Conservation (phyloP, 2,329 filamentous ascomycete genomes). For the Dactylellina leptospora region DNA sequence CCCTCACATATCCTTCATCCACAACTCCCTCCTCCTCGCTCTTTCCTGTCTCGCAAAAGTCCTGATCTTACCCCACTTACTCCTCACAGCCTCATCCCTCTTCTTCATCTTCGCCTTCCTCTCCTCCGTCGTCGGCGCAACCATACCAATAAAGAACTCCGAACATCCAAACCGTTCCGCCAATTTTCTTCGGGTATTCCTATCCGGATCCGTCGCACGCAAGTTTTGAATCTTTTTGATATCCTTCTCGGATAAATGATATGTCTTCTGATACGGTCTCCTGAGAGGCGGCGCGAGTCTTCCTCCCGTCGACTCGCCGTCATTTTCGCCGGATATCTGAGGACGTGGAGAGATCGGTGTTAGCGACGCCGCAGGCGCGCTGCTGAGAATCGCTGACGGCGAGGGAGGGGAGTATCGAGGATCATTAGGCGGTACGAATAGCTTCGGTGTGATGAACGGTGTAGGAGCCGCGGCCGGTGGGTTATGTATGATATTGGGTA, state of each 20-base stretch:
- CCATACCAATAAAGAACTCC: constrained; percentile 70
- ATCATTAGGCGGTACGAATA: constrained; percentile 71
- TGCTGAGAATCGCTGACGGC: constrained; percentile 52
- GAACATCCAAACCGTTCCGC: constrained; percentile 72
- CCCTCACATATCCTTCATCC: constrained; percentile 61
- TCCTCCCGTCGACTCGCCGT: background rate
- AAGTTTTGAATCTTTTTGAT: constrained; percentile 70
- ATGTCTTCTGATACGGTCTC: constrained; percentile 67
- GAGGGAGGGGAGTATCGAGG: constrained; percentile 60
- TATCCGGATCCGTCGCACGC: constrained; percentile 66
- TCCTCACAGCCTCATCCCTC: constrained; percentile 66
- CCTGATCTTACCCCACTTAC: constrained; percentile 69
- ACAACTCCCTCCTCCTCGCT: constrained; percentile 68
- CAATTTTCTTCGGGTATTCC: constrained; percentile 69
- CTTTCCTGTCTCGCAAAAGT: constrained; percentile 70
- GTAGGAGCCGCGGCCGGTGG: constrained; percentile 72
- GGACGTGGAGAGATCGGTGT: constrained; percentile 1
- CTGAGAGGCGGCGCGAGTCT: constrained; percentile 65
- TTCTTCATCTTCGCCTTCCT: constrained; percentile 64
- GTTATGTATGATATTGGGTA: constrained; percentile 71
- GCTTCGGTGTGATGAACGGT: constrained; percentile 71
- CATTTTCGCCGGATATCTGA: background rate
- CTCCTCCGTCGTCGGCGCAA: constrained; percentile 66
- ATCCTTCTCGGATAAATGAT: constrained; percentile 68
- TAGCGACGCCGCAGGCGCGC: constrained; percentile 55